A percentile compares a stretch with the other conserved stretches of the same genome.
phyloP scores from a whole-genome alignment of 108 stramenopile species.

The Bacterosira constricta region DNA sequence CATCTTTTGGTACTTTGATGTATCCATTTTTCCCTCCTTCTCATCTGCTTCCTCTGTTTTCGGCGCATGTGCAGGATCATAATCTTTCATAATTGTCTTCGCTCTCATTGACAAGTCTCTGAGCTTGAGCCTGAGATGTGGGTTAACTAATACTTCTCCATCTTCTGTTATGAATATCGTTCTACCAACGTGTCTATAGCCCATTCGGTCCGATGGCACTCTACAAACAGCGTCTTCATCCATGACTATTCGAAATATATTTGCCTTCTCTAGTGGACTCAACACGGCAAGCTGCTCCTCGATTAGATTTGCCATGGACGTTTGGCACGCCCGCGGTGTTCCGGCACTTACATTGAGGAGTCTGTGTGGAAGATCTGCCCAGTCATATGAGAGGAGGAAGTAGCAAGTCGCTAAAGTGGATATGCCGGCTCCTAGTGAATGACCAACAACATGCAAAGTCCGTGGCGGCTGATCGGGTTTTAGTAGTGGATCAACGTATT shows the following conservation, averaged over 20 bases:
- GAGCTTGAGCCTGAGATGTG: conserved; percentile 3
- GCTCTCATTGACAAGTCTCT: not conserved
- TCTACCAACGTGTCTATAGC: conserved; percentile 48
- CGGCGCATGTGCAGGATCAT: not conserved
- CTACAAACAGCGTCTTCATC: conserved; percentile 53
- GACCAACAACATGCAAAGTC: conserved; percentile 59
- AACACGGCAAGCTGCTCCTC: conserved; percentile 29
- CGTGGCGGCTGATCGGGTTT: conserved; percentile 46
- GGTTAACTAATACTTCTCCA: conserved; percentile 34
- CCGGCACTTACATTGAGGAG: conserved; percentile 59
- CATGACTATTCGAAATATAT: conserved; percentile 52
- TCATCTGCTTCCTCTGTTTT: conserved; percentile 14
- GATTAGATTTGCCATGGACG: conserved; percentile 42
- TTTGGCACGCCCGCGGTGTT: conserved; percentile 48
- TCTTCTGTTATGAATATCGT: conserved; percentile 42
- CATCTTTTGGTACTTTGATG: conserved; percentile 19
- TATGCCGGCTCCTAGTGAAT: conserved; percentile 64
- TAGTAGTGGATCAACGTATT: conserved; percentile 53
- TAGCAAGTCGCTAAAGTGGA: conserved; percentile 62
- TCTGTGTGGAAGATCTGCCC: conserved; percentile 45
- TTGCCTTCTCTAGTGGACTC: conserved; percentile 22
- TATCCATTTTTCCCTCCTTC: too few species aligned
- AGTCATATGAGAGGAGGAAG: conserved; percentile 56
- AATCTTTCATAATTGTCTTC: not conserved
- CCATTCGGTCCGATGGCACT: conserved; percentile 46